These are phyloP conservation scores for Microbotryum saponariae DNA, from an alignment of 1,284 basidiomycete genomes.

Conservation along the genomic window DNA sequence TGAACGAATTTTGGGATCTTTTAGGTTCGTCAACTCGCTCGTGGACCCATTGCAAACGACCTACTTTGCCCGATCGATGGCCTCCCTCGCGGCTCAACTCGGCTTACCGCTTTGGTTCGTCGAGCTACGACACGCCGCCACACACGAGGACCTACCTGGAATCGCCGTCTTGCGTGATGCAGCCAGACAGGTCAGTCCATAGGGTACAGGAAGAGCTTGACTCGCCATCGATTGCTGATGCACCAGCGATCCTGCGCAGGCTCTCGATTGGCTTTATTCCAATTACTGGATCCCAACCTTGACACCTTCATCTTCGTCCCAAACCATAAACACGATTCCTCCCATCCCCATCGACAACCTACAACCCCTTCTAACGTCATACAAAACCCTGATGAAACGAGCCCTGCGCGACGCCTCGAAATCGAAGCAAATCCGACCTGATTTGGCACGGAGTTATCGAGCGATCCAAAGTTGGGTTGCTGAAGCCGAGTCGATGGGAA, in stretches of 20 bases:
- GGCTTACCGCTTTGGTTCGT: constrained; percentile 83
- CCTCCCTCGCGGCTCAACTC: constrained; percentile 75
- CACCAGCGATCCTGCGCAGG: constrained; percentile 45
- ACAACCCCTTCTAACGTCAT: constrained; percentile 51
- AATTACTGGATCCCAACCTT: constrained; percentile 69
- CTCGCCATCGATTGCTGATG: not conserved
- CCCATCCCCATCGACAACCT: constrained; percentile 48
- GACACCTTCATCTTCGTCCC: constrained; percentile 34
- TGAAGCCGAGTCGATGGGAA: constrained; percentile 33
- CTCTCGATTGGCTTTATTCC: constrained; percentile 67
- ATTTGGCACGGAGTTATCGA: constrained; percentile 51
- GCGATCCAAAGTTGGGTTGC: constrained; percentile 51
- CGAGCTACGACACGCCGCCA: constrained; percentile 88
- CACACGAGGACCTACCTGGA: constrained; percentile 90
- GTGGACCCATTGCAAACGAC: constrained; percentile 90
- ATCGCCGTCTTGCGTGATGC: constrained; percentile 70
- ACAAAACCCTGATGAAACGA: constrained; percentile 57
- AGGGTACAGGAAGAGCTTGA: constrained; percentile 42
- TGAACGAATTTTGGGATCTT: not conserved
- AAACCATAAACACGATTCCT: constrained; percentile 41
- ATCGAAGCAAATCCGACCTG: constrained; percentile 48
- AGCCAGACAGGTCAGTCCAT: constrained; percentile 43
- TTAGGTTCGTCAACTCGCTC: constrained; percentile 75
- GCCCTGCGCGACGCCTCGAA: constrained; percentile 49
- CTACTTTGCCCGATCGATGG: constrained; percentile 77